A percentile compares a stretch with the other conserved stretches of the same genome.
These are phyloP conservation scores for Aspergillus versicolor DNA, from an alignment of 2,329 filamentous ascomycete genomes.

Conservation along the genomic window DNA sequence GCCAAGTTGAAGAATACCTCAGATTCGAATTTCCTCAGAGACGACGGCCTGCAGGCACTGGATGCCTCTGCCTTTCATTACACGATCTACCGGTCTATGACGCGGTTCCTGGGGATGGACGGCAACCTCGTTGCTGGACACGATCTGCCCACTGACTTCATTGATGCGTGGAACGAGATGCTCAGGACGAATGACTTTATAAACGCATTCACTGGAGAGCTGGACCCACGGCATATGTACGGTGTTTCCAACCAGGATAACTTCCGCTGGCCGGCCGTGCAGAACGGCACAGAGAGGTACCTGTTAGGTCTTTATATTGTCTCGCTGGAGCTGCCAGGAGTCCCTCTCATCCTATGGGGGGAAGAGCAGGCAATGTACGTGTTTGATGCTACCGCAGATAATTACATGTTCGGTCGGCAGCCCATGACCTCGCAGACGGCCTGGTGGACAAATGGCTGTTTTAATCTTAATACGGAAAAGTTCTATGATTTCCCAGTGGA, in stretches of 20 bases:
- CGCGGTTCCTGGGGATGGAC: slow-evolving; percentile 60
- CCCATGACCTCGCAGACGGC: slow-evolving; percentile 61
- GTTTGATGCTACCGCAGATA: slow-evolving; percentile 62
- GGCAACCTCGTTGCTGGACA: slow-evolving; percentile 56
- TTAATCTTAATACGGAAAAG: slow-evolving; percentile 55
- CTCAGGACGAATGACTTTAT: slow-evolving; percentile 59
- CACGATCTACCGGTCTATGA: slow-evolving; percentile 61
- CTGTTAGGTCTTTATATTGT: slow-evolving; percentile 60
- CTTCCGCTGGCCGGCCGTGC: slow-evolving; percentile 62
- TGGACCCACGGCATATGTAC: slow-evolving; percentile 65
- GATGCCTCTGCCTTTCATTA: slow-evolving; percentile 65
- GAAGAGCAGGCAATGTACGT: slow-evolving; percentile 67
- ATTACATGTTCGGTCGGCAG: slow-evolving; percentile 66
- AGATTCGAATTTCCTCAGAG: slow-evolving; percentile 52
- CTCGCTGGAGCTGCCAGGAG: slow-evolving; percentile 60
- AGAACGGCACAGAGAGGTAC: slow-evolving; percentile 57
- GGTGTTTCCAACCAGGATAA: slow-evolving; percentile 66
- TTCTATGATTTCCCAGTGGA: slow-evolving; percentile 60
- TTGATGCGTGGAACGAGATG: slow-evolving; percentile 57
- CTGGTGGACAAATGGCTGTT: slow-evolving; percentile 67
- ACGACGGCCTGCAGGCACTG: slow-evolving; percentile 52
- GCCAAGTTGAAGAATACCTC: slow-evolving; percentile 44
- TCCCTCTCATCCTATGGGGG: slow-evolving; percentile 61
- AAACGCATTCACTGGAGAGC: slow-evolving; percentile 60
- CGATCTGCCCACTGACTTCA: slow-evolving; percentile 56